Conservation (phyloP, 2,329 filamentous ascomycete species). For the Dactylellina drechsleri region DNA sequence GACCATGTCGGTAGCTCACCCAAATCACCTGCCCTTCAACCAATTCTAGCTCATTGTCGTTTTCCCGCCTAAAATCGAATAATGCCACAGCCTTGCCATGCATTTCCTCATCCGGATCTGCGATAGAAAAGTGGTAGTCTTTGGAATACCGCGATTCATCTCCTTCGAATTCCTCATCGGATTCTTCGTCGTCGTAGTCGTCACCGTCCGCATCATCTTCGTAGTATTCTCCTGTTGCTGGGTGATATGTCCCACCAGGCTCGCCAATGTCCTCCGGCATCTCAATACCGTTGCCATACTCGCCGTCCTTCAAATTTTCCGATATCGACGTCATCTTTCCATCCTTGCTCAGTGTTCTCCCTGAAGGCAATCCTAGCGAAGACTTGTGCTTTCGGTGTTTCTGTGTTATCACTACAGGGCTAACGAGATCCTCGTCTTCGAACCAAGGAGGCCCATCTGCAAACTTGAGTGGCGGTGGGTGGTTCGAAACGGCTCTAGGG, state of each 20-base stretch:
- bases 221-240: constrained; percentile 46
- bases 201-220: constrained; percentile 50
- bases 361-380: constrained; percentile 62
- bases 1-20: constrained; percentile 93
- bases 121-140: constrained; percentile 94
- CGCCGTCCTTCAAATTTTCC: constrained; percentile 52
- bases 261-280: constrained; percentile 46
- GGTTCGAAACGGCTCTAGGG: constrained; percentile 64
- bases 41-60: constrained; percentile 93
- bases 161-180: constrained; percentile 65
- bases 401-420: constrained; percentile 83
- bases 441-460: constrained; percentile 91
- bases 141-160: constrained; percentile 85
- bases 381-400: constrained; percentile 88
- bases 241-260: constrained; percentile 47
- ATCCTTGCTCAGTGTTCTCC: constrained; percentile 47
- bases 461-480: constrained; percentile 83
- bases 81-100: constrained; percentile 94
- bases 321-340: constrained; percentile 53
- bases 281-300: constrained; percentile 41
- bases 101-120: constrained; percentile 95
- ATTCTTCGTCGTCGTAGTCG: constrained; percentile 57
- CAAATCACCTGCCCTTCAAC: constrained; percentile 95
- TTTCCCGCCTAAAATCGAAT: constrained; percentile 93
- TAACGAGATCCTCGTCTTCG: constrained; percentile 93